These are phyloP conservation scores for Coemansia sp. DNA, from an alignment of 192 early-diverging fungal species.

Conservation along the genomic window DNA sequence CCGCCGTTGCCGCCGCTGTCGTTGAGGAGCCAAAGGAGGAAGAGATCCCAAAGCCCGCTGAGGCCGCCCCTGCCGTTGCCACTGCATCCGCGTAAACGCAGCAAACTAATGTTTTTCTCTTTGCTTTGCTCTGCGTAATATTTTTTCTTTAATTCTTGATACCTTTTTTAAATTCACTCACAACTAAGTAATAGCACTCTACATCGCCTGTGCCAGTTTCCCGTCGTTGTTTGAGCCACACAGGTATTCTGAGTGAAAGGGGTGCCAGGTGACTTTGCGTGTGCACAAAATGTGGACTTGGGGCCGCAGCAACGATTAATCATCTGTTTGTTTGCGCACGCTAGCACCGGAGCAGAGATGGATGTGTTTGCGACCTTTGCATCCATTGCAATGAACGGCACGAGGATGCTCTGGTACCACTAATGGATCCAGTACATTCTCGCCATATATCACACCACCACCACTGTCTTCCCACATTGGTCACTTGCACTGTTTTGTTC, in stretches of 20 bases:
- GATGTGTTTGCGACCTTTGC: neutral
- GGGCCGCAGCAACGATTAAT: neutral
- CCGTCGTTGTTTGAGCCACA: neutral
- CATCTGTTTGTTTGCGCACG: neutral
- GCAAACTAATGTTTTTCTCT: slow-evolving; percentile 16
- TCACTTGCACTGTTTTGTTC: neutral
- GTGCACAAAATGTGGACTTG: no score
- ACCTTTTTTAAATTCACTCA: slow-evolving; percentile 12
- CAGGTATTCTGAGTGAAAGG: neutral
- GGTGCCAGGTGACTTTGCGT: neutral
- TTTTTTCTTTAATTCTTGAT: slow-evolving; percentile 25
- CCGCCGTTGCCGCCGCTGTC: slow-evolving; percentile 16
- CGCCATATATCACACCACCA: neutral
- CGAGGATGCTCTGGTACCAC: neutral
- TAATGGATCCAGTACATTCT: neutral
- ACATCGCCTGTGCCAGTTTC: no score
- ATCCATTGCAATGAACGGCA: neutral
- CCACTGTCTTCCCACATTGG: neutral
- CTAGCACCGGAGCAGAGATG: neutral
- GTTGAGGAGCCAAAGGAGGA: slow-evolving; percentile 25
- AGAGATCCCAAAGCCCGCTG: slow-evolving; percentile 24
- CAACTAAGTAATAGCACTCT: slow-evolving; percentile 17
- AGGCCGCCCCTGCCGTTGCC: slow-evolving; percentile 37
- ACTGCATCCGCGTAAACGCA: slow-evolving; percentile 54
- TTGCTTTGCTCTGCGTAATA: slow-evolving; percentile 19